A percentile compares a stretch with the other conserved stretches of the same genome.
These are phyloP conservation scores for Zangia roseola DNA, from an alignment of 768 basidiomycete species.

Conservation along the genomic window DNA sequence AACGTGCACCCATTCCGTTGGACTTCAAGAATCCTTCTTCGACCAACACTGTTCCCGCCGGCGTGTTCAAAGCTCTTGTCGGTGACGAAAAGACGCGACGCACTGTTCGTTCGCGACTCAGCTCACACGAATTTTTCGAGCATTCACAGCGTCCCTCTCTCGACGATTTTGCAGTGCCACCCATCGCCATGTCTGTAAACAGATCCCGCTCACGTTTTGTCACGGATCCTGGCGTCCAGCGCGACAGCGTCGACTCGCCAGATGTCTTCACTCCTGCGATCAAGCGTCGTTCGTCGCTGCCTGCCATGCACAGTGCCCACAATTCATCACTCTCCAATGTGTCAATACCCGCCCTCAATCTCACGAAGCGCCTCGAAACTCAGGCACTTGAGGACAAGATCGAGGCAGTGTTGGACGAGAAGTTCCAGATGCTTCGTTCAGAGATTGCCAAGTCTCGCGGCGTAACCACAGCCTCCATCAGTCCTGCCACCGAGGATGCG, in stretches of 20 bases:
- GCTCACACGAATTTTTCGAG: slow-evolving; percentile 73
- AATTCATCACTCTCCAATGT: slow-evolving; percentile 44
- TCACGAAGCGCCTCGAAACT: slow-evolving; percentile 55
- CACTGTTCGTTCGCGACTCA: slow-evolving; percentile 71
- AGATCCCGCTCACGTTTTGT: slow-evolving; percentile 53
- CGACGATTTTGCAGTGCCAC: slow-evolving; percentile 69
- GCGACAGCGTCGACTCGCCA: slow-evolving; percentile 27
- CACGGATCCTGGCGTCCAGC: slow-evolving; percentile 53
- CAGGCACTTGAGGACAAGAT: slow-evolving; percentile 62
- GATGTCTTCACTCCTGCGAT: slow-evolving; percentile 45
- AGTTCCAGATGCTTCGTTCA: slow-evolving; percentile 50
- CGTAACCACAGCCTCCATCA: slow-evolving; percentile 32
- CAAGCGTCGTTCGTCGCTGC: slow-evolving; percentile 57
- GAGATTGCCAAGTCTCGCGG: slow-evolving; percentile 34
- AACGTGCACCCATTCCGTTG: slow-evolving; percentile 74
- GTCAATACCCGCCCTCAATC: slow-evolving; percentile 47
- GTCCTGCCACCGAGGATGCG: slow-evolving; percentile 55
- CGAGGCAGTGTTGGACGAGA: slow-evolving; percentile 66
- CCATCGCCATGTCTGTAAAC: slow-evolving; percentile 63
- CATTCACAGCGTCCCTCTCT: slow-evolving; percentile 68
- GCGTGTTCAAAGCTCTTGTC: slow-evolving; percentile 79
- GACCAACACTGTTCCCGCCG: slow-evolving; percentile 80
- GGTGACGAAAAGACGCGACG: slow-evolving; percentile 67
- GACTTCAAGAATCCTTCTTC: slow-evolving; percentile 69
- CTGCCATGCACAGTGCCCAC: slow-evolving; percentile 48